Base-by-base conservation (phyloP, 768 basidiomycete species). In the Sistotremastrum suecicum region DNA sequence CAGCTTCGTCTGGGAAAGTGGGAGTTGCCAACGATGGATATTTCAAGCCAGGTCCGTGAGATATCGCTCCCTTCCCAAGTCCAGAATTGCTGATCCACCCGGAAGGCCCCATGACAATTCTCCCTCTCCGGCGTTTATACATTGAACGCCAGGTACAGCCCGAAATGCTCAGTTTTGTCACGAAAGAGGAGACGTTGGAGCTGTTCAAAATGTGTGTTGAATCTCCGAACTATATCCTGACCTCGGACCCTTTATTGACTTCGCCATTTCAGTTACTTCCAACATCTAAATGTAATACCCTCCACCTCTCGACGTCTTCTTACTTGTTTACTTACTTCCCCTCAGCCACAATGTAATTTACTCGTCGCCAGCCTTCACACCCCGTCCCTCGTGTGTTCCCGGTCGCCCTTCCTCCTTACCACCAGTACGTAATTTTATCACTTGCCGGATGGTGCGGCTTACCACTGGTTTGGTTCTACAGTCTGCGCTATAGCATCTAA, bases 401-500 rank as follows among this genome's bases (percentile, higher is more conserved):
- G 95, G 28, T 91, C 87, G 35, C 94, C 94, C 0, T 97, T 99
- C 65, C 64, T 99, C 41, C 72, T 98, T 46, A 98, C 95, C 11
- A 89, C 91, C 12, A 85, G 86, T 86, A 55, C 48, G 80, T 74
- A 12, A 31, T 20, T 5, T 35, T 28, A 10, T 48, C 41, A 35
- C 37, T 35, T 8, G 40, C 36, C 47, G 41, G 5, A 3, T 34
- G 11, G 34, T 20, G 10, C 37, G 40, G 42, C 49, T 41, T 28
- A 12, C 20, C 20, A 20, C 20, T 28, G 37, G 41, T 42, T 32
- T 28, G 9, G 35, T 45, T 43, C 28, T 43, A 20, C 52, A 97
- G 91, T 99, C 50, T 97, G 92, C 59, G 83, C 94, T n/a, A 83
- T 95, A 45, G 80, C 94, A 3, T 81, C 86, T 56, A 85, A 87